Percentiles rank a stretch among this genome's conserved stretches.
Evolutionary conservation across 2,329 filamentous ascomycete genomes (phyloP).

Genomic region (Orbilia javanica): DNA sequence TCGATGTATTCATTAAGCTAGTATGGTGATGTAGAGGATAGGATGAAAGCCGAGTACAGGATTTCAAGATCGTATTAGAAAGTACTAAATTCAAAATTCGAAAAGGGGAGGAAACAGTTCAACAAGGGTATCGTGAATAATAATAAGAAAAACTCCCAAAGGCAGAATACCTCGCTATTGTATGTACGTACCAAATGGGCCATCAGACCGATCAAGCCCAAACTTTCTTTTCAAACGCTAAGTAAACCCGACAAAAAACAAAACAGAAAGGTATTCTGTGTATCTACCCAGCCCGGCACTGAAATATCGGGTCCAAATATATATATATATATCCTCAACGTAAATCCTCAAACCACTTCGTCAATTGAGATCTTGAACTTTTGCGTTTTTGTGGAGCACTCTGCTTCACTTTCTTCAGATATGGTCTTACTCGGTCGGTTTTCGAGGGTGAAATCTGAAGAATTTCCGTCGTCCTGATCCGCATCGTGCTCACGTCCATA

Average conservation of each 20-base stretch:
- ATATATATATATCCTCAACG: not conserved
- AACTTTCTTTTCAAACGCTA: conserved; percentile 17
- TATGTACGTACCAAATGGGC: not conserved
- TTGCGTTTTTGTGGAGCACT: not conserved
- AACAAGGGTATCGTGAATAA: conserved; percentile 19
- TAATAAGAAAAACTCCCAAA: not conserved
- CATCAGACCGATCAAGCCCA: not conserved
- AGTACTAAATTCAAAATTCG: too few relatives aligned
- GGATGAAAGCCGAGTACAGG: not conserved
- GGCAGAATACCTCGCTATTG: conserved; percentile 16
- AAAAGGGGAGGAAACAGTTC: not conserved
- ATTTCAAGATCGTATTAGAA: conserved; percentile 5
- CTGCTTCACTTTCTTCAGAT: conserved; percentile 18
- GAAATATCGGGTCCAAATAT: not conserved
- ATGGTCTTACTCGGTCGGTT: conserved; percentile 20
- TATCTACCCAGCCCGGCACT: not conserved
- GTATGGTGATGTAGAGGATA: not conserved
- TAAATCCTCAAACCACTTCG: conserved; percentile 27
- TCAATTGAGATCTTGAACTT: conserved; percentile 2
- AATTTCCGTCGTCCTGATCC: conserved; percentile 29
- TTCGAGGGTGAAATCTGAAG: conserved; percentile 36
- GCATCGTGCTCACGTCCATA: not conserved
- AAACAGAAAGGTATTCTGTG: not conserved
- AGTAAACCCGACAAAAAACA: conserved; percentile 39
- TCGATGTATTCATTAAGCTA: not conserved